phyloP scores from a whole-genome alignment of 2,329 filamentous ascomycete species.

The Penicillium palitans region DNA sequence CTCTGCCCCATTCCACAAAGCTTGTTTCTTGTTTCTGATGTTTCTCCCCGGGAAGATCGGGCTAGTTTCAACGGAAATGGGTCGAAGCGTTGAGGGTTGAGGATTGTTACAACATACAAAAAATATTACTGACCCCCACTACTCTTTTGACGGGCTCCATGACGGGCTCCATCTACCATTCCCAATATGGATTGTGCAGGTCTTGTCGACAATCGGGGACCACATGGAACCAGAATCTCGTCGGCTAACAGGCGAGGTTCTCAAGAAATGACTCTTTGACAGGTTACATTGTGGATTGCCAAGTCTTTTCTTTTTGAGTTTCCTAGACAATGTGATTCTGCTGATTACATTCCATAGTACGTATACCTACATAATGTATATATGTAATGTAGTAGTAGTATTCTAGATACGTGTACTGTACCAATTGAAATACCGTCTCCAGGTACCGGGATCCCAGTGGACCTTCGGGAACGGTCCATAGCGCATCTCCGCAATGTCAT shows the following conservation, averaged over 20 bases:
- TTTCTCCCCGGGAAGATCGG: constrained; percentile 10
- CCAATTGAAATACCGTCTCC: constrained; percentile 13
- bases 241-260: not conserved
- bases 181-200: not conserved
- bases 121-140: constrained; percentile 5
- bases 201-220: not conserved
- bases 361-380: too few relatives aligned
- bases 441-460: constrained; percentile 23
- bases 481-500: constrained; percentile 18
- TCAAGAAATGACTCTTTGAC: not conserved
- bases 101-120: not conserved
- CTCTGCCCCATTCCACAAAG: constrained; percentile 16
- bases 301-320: not conserved
- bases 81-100: not conserved
- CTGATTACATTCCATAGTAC: too few relatives aligned
- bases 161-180: not conserved
- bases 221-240: not conserved
- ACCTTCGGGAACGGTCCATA: constrained; percentile 19
- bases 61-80: constrained; percentile 13
- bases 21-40: constrained; percentile 15
- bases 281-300: constrained; percentile 9
- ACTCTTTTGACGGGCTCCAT: not conserved
- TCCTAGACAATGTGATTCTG: not conserved
- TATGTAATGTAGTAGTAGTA: too few relatives aligned
- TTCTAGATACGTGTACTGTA: not conserved